A percentile compares a stretch with the other conserved stretches of the same genome.
These are phyloP conservation scores for Teunomyces cretensis DNA, from an alignment of 805 yeast genomes.

Conservation along the genomic window DNA sequence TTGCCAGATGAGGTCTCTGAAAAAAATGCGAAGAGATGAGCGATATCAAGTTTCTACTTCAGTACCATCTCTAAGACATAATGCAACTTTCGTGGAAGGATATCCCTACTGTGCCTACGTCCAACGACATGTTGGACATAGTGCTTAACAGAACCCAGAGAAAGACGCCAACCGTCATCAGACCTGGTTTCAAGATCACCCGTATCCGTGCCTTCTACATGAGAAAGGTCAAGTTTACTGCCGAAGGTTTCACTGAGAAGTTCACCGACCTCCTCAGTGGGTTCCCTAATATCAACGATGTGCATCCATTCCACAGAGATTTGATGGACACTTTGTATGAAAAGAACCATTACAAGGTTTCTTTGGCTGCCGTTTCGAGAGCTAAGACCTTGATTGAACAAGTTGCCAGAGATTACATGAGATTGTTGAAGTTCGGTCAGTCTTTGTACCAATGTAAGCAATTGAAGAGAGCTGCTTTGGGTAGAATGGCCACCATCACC, in stretches of 20 bases:
- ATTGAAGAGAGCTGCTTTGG: conserved; percentile 96
- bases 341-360: conserved; percentile 96
- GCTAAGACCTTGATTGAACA: conserved; percentile 94
- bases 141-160: conserved; percentile 97
- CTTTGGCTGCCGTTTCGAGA: conserved; percentile 89
- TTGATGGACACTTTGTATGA: conserved; percentile 97
- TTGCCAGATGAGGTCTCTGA: conserved; percentile 9
- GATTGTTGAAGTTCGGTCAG: conserved; percentile 95
- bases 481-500: conserved; percentile 98
- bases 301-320: conserved; percentile 98
- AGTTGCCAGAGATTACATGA: conserved; percentile 91
- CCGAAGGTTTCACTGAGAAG: conserved; percentile 94
- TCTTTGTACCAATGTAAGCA: conserved; percentile 98
- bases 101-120: conserved; percentile 89
- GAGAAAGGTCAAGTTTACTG: conserved; percentile 96
- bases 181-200: conserved; percentile 94
- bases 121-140: conserved; percentile 93
- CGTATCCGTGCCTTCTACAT: conserved; percentile 96
- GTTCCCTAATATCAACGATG: conserved; percentile 95
- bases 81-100: conserved; percentile 99
- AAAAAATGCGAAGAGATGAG: conserved; percentile 3
- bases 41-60: background rate
- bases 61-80: background rate
- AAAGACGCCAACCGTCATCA: conserved; percentile 97
- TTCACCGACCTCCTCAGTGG: conserved; percentile 80